Conservation (phyloP, 768 basidiomycete genomes). For the Rhodocollybia butyracea region DNA sequence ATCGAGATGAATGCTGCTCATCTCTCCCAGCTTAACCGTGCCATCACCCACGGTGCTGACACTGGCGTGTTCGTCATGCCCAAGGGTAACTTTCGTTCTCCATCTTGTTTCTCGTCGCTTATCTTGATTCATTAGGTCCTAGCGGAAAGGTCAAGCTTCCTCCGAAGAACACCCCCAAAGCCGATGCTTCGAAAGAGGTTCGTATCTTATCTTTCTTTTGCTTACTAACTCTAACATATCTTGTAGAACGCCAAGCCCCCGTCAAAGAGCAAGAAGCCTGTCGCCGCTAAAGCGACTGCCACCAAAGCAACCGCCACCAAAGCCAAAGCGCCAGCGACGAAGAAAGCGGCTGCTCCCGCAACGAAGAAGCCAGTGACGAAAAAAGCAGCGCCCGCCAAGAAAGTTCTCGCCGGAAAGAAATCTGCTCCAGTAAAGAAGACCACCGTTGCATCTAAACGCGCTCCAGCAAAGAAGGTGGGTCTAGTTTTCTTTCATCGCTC, state of each 20-base stretch:
- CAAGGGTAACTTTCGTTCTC: slow-evolving; percentile 14
- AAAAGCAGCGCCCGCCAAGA: slow-evolving; percentile 29
- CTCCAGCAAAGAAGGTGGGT: slow-evolving; percentile 60
- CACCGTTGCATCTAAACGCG: slow-evolving; percentile 39
- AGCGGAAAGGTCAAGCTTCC: slow-evolving; percentile 67
- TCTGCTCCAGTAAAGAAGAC: slow-evolving; percentile 39
- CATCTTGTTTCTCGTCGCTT: neutral
- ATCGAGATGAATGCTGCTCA: slow-evolving; percentile 68
- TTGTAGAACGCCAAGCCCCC: slow-evolving; percentile 45
- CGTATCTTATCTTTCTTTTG: slow-evolving; percentile 4
- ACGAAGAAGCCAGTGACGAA: slow-evolving; percentile 23
- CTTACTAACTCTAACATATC: slow-evolving; percentile 5
- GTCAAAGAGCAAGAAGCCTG: slow-evolving; percentile 35
- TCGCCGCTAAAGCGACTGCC: slow-evolving; percentile 20
- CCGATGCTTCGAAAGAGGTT: slow-evolving; percentile 20
- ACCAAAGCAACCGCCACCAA: slow-evolving; percentile 37
- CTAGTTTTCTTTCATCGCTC: neutral
- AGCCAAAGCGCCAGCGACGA: slow-evolving; percentile 31
- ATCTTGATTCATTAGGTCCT: slow-evolving; percentile 24
- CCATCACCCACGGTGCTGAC: slow-evolving; percentile 70
- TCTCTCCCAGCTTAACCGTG: slow-evolving; percentile 67
- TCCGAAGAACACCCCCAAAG: slow-evolving; percentile 44
- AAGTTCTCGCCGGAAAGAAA: slow-evolving; percentile 31
- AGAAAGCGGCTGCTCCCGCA: slow-evolving; percentile 26
- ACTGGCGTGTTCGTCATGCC: slow-evolving; percentile 32